Evolutionary conservation across 2,329 filamentous ascomycete species (phyloP).

Genomic region (Rhynchosporium graminicola): DNA sequence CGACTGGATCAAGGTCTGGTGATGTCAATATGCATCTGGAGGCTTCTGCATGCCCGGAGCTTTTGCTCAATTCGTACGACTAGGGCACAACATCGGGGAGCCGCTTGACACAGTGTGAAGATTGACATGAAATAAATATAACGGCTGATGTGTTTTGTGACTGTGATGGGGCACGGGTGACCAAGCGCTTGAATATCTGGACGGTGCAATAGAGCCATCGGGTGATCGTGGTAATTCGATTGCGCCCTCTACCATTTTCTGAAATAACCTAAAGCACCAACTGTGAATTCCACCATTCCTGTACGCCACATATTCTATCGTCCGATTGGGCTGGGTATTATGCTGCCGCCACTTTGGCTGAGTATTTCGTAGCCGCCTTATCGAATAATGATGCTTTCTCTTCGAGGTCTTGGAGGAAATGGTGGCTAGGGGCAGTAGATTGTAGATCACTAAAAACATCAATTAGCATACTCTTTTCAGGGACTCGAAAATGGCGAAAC

Average conservation of each 20-base stretch:
- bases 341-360: slow-evolving; percentile 64
- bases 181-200: no score
- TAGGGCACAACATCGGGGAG: slow-evolving; percentile 6
- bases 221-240: slow-evolving; percentile 9
- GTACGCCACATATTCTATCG: slow-evolving; percentile 32
- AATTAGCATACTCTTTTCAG: slow-evolving; percentile 9
- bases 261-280: slow-evolving; percentile 25
- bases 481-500: slow-evolving; percentile 36
- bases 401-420: slow-evolving; percentile 70
- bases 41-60: slow-evolving; percentile 24
- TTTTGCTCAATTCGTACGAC: slow-evolving; percentile 21
- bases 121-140: background rate
- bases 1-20: slow-evolving; percentile 16
- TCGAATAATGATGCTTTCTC: slow-evolving; percentile 90
- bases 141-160: slow-evolving; percentile 1
- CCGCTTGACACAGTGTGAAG: slow-evolving; percentile 1
- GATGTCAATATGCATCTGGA: slow-evolving; percentile 35
- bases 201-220: no score
- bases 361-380: slow-evolving; percentile 82
- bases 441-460: slow-evolving; percentile 51
- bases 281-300: slow-evolving; percentile 23
- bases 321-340: slow-evolving; percentile 25
- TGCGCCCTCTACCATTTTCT: slow-evolving; percentile 23
- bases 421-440: slow-evolving; percentile 65
- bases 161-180: background rate